phyloP scores from a whole-genome alignment of 129 eudicot species.

The Chrysanthemum seticuspe region DNA sequence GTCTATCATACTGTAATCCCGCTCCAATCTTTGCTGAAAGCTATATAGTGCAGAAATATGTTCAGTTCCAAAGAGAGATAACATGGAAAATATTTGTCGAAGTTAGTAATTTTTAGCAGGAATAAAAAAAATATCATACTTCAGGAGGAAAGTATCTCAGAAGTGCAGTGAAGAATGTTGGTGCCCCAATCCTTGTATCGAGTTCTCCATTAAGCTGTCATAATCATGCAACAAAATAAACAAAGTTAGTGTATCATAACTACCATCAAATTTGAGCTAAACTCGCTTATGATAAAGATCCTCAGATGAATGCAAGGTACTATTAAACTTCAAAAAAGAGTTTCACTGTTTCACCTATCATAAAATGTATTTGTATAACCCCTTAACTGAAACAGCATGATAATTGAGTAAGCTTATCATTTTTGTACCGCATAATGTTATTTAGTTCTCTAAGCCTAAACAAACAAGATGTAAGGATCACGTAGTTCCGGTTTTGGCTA shows the following conservation, averaged over 20 bases:
- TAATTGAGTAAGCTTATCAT: no score
- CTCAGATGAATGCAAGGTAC: no score
- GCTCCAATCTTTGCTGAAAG: conserved; percentile 58
- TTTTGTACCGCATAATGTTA: no score
- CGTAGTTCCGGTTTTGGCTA: no score
- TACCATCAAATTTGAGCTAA: no score
- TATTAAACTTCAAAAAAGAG: no score
- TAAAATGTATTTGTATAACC: no score
- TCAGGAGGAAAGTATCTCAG: conserved; percentile 67
- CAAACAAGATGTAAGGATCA: no score
- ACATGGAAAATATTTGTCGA: background rate
- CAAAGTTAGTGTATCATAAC: background rate
- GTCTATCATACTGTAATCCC: conserved; percentile 66
- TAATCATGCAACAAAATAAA: background rate
- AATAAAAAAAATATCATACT: conserved; percentile 33
- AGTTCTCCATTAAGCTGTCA: conserved; percentile 85
- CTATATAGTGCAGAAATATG: conserved; percentile 29
- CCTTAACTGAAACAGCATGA: no score
- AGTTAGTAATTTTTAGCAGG: background rate
- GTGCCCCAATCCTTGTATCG: conserved; percentile 76
- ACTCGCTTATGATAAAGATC: no score
- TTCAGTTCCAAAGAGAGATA: background rate
- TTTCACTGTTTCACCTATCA: no score
- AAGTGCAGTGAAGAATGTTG: conserved; percentile 56
- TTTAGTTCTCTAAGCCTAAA: no score